Base-by-base conservation (phyloP, 352 stramenopile genomes). In the Thalassiosira mediterranea region DNA sequence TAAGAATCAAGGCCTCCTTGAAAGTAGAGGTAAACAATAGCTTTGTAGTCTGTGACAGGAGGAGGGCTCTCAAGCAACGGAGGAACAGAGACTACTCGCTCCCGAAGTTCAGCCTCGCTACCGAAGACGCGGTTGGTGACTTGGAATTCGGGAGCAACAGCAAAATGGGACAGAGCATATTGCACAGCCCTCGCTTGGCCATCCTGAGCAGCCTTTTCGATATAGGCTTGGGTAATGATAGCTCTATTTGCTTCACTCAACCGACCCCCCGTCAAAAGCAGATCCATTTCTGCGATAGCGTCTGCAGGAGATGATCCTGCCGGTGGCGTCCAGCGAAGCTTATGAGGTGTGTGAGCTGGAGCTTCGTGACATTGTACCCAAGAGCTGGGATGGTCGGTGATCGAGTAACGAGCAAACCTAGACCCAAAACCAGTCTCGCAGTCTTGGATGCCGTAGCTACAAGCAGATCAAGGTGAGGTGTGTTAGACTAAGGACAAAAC, bases 111-210 rank as follows among this genome's bases (percentile, higher is more conserved):
- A 21, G 21, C 21, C 15, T 17, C 28, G 21, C 15, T 26, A 25
- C 1, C 17, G 23, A 69, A 29, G 17, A 72, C 19, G 25, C 69
- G 63, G 34, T 83, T 87, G 1, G 72, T 91, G 1, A 63, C 87
- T n/a, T 93, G 86, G 51, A 92, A 95, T 68, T 92, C 86, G 4
- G 90, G 79, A 5, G 81, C 77, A 46, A 38, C 29, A 15, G 48
- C 34, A 21, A 88, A 28, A 47, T 86, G 52, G 8, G 69, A 67
- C 15, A 79, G 49, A 38, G 92, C 70, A 11, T 92, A 65, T 54
- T 90, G 78, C 40, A 79, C 23, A 32, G 69, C 76, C 34, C 42
- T 42, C 19, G 61, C 69, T 4, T 44, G 7, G 15, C 40, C 46
- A 44, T 38, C 25, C 47, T 47, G 38, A 29, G 68, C 62, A 48